A percentile compares a stretch with the other conserved stretches of the same genome.
These are phyloP conservation scores for Penicillium samsonianum DNA, from an alignment of 495 filamentous ascomycete species.

Conservation along the genomic window DNA sequence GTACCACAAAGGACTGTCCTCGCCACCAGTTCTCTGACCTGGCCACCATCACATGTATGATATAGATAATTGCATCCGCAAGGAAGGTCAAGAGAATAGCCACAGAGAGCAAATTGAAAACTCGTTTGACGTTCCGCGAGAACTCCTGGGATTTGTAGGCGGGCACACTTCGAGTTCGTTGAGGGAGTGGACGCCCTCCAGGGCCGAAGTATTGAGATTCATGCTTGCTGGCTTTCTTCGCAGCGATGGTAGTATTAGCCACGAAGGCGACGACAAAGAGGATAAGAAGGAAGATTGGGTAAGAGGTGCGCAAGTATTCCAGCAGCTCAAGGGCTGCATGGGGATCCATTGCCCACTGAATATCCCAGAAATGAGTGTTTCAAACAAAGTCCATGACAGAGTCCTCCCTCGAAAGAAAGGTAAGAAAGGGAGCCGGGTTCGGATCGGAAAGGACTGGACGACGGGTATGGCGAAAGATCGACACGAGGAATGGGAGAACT, in stretches of 20 bases:
- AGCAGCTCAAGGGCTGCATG: constrained; percentile 49
- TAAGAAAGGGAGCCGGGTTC: constrained; percentile 16
- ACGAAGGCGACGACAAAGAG: constrained; percentile 69
- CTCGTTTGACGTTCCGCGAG: constrained; percentile 57
- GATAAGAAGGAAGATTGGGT: constrained; percentile 65
- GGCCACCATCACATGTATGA: constrained; percentile 69
- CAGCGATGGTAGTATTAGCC: constrained; percentile 58
- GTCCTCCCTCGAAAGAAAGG: constrained; percentile 12
- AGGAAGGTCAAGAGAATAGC: constrained; percentile 70
- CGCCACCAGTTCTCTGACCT: constrained; percentile 84
- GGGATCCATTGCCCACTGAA: constrained; percentile 36
- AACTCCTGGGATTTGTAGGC: constrained; percentile 49
- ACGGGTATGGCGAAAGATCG: constrained; percentile 29
- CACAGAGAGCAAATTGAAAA: constrained; percentile 75
- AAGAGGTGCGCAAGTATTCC: constrained; percentile 57
- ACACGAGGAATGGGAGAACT: constrained; percentile 29
- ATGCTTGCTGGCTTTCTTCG: constrained; percentile 45
- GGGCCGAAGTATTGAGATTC: constrained; percentile 56
- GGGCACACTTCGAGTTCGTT: constrained; percentile 45
- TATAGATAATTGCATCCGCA: constrained; percentile 71
- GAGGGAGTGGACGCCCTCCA: constrained; percentile 78
- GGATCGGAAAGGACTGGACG: constrained; percentile 26
- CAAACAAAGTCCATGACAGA: constrained; percentile 49
- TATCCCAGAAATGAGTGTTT: constrained; percentile 19
- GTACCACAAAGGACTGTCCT: constrained; percentile 78